Conservation (phyloP, 495 filamentous ascomycete genomes). For the Tuber indicum region DNA sequence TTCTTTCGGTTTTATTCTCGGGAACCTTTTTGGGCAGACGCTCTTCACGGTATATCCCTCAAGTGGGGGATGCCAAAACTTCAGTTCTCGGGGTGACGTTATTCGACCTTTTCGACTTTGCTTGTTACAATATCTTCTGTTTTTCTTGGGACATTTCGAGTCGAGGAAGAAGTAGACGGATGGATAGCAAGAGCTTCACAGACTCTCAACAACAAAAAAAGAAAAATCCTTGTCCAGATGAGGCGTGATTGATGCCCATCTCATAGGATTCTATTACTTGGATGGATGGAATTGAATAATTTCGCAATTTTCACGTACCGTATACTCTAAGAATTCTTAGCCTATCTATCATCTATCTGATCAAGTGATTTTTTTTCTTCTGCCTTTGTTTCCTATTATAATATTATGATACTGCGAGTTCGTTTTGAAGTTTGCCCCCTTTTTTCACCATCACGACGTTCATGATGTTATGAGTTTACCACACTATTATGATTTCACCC, state of each 20-base stretch:
- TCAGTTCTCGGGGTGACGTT: neutral
- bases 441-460: neutral
- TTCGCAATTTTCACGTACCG: neutral
- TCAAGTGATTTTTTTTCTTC: neutral
- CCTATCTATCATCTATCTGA: neutral
- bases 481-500: neutral
- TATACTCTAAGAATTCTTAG: constrained; percentile 1
- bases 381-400: neutral
- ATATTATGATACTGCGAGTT: neutral
- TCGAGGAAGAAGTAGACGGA: neutral
- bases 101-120: neutral
- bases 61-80: neutral
- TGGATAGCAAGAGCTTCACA: neutral
- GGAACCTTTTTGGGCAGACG: neutral
- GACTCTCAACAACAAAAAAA: neutral
- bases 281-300: constrained; percentile 4
- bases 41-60: neutral
- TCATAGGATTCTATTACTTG: neutral
- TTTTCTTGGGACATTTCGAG: neutral
- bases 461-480: neutral
- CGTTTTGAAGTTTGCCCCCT: neutral
- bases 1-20: neutral
- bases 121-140: neutral
- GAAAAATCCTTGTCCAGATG: neutral
- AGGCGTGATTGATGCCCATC: neutral